These are phyloP conservation scores for Metroxylon sagu DNA, from an alignment of 176 grass and related monocot species.

Conservation along the genomic window DNA sequence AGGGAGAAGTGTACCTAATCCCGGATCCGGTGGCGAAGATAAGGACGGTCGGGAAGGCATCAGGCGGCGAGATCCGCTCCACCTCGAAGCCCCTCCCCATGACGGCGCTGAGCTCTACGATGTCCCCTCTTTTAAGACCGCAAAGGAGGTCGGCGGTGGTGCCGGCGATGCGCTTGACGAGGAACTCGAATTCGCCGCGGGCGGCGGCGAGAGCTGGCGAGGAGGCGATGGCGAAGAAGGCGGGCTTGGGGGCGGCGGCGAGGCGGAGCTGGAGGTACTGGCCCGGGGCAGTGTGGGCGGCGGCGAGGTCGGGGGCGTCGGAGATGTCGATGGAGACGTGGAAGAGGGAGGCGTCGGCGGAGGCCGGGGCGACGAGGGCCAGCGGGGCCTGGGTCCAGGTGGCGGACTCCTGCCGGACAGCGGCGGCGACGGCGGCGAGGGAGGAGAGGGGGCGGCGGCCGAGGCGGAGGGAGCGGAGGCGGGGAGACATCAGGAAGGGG, in stretches of 20 bases:
- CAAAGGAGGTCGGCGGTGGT: slow-evolving; percentile 51
- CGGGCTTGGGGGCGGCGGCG: slow-evolving; percentile 31
- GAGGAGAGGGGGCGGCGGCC: not conserved
- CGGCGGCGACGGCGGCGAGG: not conserved
- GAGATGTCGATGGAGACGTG: slow-evolving; percentile 71
- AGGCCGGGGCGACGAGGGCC: slow-evolving; percentile 44
- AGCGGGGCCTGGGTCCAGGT: slow-evolving; percentile 57
- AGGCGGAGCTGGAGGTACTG: slow-evolving; percentile 79
- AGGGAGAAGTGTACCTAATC: slow-evolving; percentile 35
- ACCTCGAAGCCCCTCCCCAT: slow-evolving; percentile 53
- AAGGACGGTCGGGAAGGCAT: slow-evolving; percentile 28
- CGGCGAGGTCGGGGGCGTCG: slow-evolving; percentile 29
- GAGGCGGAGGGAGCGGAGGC: not conserved
- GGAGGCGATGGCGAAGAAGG: slow-evolving; percentile 72
- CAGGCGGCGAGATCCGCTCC: slow-evolving; percentile 13
- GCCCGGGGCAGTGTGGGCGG: slow-evolving; percentile 51
- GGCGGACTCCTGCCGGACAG: slow-evolving; percentile 9
- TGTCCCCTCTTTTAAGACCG: slow-evolving; percentile 40
- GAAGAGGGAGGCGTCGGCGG: slow-evolving; percentile 59
- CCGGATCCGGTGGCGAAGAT: slow-evolving; percentile 76
- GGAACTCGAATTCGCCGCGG: slow-evolving; percentile 42
- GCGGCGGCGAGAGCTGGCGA: not conserved
- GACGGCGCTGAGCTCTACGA: slow-evolving; percentile 38
- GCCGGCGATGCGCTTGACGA: slow-evolving; percentile 55
- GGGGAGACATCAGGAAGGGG: slow-evolving; percentile 20